These are phyloP conservation scores for Petunia secreta DNA, from an alignment of 257 asterid genomes.

Conservation along the genomic window DNA sequence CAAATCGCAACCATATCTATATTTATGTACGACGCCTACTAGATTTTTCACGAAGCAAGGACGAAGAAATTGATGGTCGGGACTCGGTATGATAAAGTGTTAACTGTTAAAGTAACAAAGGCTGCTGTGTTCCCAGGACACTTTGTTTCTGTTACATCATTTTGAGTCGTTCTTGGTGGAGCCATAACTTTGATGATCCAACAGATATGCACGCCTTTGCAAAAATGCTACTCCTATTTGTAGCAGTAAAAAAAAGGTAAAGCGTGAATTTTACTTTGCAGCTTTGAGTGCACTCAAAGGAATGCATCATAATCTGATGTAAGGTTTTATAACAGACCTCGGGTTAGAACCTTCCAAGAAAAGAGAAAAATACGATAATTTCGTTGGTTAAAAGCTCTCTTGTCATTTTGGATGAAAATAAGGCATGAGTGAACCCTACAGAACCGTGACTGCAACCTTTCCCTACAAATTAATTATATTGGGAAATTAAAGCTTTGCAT, in stretches of 20 bases:
- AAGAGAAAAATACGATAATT: too few relatives aligned
- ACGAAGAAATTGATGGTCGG: not conserved
- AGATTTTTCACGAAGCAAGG: not conserved
- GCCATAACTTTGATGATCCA: conserved; percentile 15
- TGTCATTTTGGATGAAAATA: not conserved
- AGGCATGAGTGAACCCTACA: not conserved
- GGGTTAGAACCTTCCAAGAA: too few relatives aligned
- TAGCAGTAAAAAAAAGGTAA: not conserved
- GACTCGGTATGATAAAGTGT: not conserved
- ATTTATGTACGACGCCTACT: too few relatives aligned
- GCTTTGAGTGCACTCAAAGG: conserved; percentile 23
- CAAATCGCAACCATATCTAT: too few relatives aligned
- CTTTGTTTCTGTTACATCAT: not conserved
- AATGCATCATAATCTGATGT: not conserved
- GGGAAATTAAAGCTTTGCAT: not conserved
- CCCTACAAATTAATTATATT: too few relatives aligned
- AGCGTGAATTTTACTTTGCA: not conserved
- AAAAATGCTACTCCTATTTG: not conserved
- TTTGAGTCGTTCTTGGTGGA: not conserved
- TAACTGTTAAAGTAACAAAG: not conserved
- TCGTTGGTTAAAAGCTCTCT: not conserved
- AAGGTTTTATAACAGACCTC: not conserved
- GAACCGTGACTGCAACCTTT: not conserved
- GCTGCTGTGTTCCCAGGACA: not conserved
- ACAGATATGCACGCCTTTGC: conserved; percentile 13